Conservation (phyloP, 2,329 filamentous ascomycete species). For the Ampelomyces quisqualis region DNA sequence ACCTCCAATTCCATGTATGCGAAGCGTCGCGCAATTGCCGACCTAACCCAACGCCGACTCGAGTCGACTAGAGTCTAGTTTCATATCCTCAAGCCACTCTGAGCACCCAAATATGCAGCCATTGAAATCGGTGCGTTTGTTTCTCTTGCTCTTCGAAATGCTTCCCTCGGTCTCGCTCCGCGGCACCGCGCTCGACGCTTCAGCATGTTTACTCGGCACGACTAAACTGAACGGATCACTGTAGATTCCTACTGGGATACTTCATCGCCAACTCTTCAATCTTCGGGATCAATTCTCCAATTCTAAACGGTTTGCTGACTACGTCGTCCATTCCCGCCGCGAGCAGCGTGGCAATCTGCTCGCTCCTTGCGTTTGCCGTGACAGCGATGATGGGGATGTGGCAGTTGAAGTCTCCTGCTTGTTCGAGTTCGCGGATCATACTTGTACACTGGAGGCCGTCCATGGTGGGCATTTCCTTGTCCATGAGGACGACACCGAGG, state of each 20-base stretch:
- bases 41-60: too few species aligned
- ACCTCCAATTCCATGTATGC: too few species aligned
- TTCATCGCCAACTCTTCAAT: constrained; percentile 50
- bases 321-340: constrained; percentile 51
- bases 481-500: constrained; percentile 41
- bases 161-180: too few species aligned
- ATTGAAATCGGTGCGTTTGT: too few species aligned
- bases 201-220: constrained; percentile 4
- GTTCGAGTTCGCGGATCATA: constrained; percentile 42
- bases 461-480: constrained; percentile 49
- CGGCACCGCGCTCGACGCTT: background rate
- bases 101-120: too few species aligned
- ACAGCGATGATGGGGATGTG: constrained; percentile 48
- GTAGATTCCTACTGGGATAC: constrained; percentile 7
- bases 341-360: constrained; percentile 44
- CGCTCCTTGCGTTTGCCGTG: constrained; percentile 45
- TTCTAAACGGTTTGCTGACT: constrained; percentile 54
- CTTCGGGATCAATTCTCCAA: constrained; percentile 53
- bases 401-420: constrained; percentile 32
- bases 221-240: constrained; percentile 1
- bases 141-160: too few species aligned
- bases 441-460: constrained; percentile 44
- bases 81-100: too few species aligned
- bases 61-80: too few species aligned
- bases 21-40: too few species aligned